Conservation (phyloP, 192 early-diverging fungal genomes). For the Entophlyctis luteolus region DNA sequence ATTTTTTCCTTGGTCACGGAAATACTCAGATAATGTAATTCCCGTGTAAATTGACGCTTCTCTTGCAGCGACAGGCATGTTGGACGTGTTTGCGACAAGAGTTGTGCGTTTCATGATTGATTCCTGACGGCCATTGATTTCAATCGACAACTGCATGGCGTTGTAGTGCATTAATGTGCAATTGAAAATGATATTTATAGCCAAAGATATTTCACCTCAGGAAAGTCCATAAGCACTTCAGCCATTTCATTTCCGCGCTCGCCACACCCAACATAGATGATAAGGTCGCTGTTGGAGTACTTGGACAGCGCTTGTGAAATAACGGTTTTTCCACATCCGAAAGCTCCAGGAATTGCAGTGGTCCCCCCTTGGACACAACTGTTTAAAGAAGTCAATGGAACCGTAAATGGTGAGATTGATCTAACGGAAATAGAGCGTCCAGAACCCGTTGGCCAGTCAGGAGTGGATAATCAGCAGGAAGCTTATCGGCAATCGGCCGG, state of each 20-base stretch:
- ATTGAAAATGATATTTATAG: background rate
- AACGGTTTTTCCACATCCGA: slow-evolving; percentile 99
- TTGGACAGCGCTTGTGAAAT: slow-evolving; percentile 99
- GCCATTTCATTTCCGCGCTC: slow-evolving; percentile 99
- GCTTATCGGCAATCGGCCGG: slow-evolving; percentile 89
- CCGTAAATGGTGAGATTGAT: background rate
- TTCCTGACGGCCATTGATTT: slow-evolving; percentile 91
- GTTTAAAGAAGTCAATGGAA: too few relatives aligned
- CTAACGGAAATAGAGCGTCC: slow-evolving; percentile 92
- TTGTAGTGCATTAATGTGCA: background rate
- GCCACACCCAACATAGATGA: slow-evolving; percentile 92
- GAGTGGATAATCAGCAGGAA: slow-evolving; percentile 91
- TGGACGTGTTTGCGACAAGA: slow-evolving; percentile 98
- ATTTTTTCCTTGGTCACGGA: slow-evolving; percentile 99
- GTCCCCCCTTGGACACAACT: slow-evolving; percentile 98
- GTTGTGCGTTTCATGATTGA: slow-evolving; percentile 99
- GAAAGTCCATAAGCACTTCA: slow-evolving; percentile 99
- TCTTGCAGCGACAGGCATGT: slow-evolving; percentile 99
- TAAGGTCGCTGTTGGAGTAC: slow-evolving; percentile 99
- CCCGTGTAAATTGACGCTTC: slow-evolving; percentile 99
- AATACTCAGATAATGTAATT: slow-evolving; percentile 99
- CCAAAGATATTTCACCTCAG: slow-evolving; percentile 45
- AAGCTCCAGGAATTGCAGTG: slow-evolving; percentile 98
- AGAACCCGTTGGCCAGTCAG: slow-evolving; percentile 98
- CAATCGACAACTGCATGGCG: slow-evolving; percentile 71